Evolutionary conservation across 2,329 filamentous ascomycete species (phyloP).

Genomic region (Hypoxylon sp.): DNA sequence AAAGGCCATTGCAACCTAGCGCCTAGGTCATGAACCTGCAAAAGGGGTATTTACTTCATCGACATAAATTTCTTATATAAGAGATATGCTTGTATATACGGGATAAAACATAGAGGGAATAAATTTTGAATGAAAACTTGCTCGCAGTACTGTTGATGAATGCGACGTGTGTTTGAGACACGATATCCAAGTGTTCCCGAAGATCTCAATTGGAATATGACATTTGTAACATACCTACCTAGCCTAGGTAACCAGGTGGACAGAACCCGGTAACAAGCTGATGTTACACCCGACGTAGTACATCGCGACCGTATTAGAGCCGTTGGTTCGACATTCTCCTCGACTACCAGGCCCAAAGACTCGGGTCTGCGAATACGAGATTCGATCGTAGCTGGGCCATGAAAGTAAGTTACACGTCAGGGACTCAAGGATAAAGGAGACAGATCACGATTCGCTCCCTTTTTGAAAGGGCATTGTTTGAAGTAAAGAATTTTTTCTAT

Average conservation of each 20-base stretch:
- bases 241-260: no score
- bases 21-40: neutral
- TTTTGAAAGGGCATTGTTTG: neutral
- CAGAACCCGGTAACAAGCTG: no score
- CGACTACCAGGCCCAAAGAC: neutral
- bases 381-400: slow-evolving; percentile 9
- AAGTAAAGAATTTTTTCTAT: slow-evolving; percentile 23
- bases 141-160: neutral
- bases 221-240: neutral
- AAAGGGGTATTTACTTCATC: slow-evolving; percentile 10
- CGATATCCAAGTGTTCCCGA: neutral
- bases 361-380: neutral
- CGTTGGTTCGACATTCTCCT: neutral
- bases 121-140: neutral
- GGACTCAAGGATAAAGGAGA: neutral
- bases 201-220: neutral
- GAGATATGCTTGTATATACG: slow-evolving; percentile 17
- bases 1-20: slow-evolving; percentile 12
- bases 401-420: neutral
- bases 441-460: neutral
- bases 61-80: slow-evolving; percentile 7
- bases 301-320: neutral
- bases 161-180: neutral
- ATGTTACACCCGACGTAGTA: neutral
- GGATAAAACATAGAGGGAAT: slow-evolving; percentile 9